Evolutionary conservation across 768 basidiomycete species (phyloP).

Genomic region (Hygrophorus russula): DNA sequence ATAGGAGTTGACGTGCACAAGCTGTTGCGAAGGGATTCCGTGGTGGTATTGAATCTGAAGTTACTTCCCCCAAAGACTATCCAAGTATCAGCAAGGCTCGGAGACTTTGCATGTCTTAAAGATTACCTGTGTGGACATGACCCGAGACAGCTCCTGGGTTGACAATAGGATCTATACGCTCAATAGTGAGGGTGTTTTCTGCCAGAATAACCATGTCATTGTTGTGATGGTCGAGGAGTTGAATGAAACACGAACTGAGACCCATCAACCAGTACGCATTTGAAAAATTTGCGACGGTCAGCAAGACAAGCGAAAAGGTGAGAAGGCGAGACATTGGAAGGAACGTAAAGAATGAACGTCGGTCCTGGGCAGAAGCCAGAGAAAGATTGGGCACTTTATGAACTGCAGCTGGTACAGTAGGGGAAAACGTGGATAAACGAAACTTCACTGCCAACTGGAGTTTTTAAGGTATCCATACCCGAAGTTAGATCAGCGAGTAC

Average conservation of each 20-base stretch:
- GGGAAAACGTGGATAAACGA: no score
- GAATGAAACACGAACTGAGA: constrained; percentile 17
- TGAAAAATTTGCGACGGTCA: constrained; percentile 7
- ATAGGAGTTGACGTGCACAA: constrained; percentile 44
- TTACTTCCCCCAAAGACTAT: constrained; percentile 44
- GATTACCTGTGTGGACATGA: constrained; percentile 35
- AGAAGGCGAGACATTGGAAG: not conserved
- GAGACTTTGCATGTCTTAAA: not conserved
- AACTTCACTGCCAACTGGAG: no score
- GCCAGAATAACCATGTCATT: not conserved
- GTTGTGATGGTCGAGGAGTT: not conserved
- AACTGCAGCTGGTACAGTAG: no score
- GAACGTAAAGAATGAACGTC: not conserved
- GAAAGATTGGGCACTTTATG: not conserved
- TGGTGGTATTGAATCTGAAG: constrained; percentile 31
- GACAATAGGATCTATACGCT: constrained; percentile 41
- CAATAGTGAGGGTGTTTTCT: constrained; percentile 34
- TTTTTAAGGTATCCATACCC: no score
- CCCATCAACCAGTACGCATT: constrained; percentile 39
- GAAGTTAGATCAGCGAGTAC: no score
- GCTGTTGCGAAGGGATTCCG: constrained; percentile 30
- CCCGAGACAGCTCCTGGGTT: constrained; percentile 32
- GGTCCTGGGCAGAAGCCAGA: not conserved
- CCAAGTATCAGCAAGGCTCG: constrained; percentile 1
- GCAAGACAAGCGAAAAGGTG: not conserved